Evolutionary conservation across 2,329 filamentous ascomycete genomes (phyloP).

Genomic region (Neoscytalidium dimidiatum): DNA sequence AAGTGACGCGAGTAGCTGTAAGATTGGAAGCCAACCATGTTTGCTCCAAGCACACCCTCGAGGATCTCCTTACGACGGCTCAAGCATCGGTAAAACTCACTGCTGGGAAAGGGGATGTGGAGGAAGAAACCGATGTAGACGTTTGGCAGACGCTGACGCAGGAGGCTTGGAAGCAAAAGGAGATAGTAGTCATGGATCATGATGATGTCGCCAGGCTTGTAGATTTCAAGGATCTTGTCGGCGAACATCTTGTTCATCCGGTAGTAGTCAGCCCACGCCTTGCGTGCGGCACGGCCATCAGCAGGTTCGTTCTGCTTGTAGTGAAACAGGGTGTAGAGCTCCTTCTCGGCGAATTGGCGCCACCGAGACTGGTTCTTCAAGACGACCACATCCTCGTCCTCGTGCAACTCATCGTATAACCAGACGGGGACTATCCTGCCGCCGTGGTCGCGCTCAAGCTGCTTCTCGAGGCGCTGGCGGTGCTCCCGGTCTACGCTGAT

Average conservation of each 20-base stretch:
- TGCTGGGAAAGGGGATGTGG: slow-evolving; percentile 92
- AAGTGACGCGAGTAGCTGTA: slow-evolving; percentile 96
- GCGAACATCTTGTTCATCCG: slow-evolving; percentile 92
- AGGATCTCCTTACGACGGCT: slow-evolving; percentile 86
- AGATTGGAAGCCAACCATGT: slow-evolving; percentile 93
- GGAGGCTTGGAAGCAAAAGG: slow-evolving; percentile 82
- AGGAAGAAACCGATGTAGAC: slow-evolving; percentile 95
- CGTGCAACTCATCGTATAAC: slow-evolving; percentile 76
- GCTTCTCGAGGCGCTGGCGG: slow-evolving; percentile 70
- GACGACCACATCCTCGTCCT: slow-evolving; percentile 65
- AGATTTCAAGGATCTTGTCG: slow-evolving; percentile 81
- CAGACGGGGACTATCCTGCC: slow-evolving; percentile 86
- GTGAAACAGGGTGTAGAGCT: slow-evolving; percentile 90
- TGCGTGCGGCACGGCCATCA: slow-evolving; percentile 77
- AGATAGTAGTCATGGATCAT: slow-evolving; percentile 95
- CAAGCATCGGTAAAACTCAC: slow-evolving; percentile 89
- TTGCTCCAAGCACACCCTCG: slow-evolving; percentile 85
- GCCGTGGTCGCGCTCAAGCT: slow-evolving; percentile 70
- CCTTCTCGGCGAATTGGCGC: slow-evolving; percentile 87
- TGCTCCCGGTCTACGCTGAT: slow-evolving; percentile 71
- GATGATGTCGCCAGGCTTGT: slow-evolving; percentile 90
- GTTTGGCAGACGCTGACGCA: slow-evolving; percentile 81
- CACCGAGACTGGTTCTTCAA: slow-evolving; percentile 83
- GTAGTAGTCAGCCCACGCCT: slow-evolving; percentile 90
- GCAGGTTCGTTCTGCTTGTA: slow-evolving; percentile 94